phyloP scores from a whole-genome alignment of 228 moss, liverwort and hornwort genomes.

The Sphagnum magellanicum region DNA sequence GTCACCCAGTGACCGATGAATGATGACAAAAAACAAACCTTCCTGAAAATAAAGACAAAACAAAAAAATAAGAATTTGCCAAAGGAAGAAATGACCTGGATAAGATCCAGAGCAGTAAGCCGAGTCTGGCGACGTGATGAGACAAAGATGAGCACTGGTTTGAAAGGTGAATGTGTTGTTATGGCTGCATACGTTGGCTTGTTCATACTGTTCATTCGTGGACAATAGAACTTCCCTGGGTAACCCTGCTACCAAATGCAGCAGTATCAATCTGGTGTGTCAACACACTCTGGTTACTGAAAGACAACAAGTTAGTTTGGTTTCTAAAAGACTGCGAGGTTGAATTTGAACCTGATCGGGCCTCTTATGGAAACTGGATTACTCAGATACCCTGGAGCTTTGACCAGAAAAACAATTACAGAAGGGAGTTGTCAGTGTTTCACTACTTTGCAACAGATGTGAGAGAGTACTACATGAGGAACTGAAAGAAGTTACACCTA shows the following conservation, averaged over 20 bases:
- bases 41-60: too few species aligned
- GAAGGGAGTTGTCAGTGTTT: neutral
- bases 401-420: neutral
- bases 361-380: too few species aligned
- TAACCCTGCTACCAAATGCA: conserved; percentile 63
- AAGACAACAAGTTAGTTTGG: neutral
- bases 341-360: neutral
- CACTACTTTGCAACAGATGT: too few species aligned
- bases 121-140: conserved; percentile 99
- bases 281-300: too few species aligned
- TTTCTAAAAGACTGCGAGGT: neutral
- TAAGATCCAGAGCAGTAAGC: conserved; percentile 90
- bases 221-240: conserved; percentile 96
- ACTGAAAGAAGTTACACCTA: conserved; percentile 14
- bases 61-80: conserved; percentile 10
- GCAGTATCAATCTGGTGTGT: too few species aligned
- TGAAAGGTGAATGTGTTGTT: conserved; percentile 88
- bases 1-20: too few species aligned
- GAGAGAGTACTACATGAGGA: too few species aligned
- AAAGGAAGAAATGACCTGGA: conserved; percentile 46
- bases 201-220: conserved; percentile 99
- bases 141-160: conserved; percentile 98
- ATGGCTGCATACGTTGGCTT: conserved; percentile 98
- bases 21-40: too few species aligned
- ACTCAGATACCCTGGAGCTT: neutral